Conservation (phyloP, 306 rosid species). For the Malus sieversii region DNA sequence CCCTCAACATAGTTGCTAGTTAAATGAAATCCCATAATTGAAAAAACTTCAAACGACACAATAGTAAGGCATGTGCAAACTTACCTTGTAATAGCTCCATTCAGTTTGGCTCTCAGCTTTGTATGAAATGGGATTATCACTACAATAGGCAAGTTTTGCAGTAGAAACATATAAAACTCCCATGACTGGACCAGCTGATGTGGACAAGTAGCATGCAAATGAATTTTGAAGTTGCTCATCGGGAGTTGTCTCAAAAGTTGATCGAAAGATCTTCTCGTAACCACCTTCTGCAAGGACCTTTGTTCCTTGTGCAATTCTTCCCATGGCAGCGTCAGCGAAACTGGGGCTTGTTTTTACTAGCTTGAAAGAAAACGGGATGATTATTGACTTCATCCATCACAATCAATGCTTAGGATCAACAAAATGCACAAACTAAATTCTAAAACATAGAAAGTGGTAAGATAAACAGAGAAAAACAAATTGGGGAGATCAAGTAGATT, state of each 20-base stretch:
- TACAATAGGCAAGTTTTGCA: conserved; percentile 75
- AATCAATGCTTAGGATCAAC: not conserved
- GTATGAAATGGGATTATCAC: conserved; percentile 86
- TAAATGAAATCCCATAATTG: not conserved
- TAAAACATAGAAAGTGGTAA: not conserved
- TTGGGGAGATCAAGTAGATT: not conserved
- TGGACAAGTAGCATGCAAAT: conserved; percentile 84
- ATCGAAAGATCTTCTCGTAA: conserved; percentile 64
- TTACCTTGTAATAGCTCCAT: conserved; percentile 98
- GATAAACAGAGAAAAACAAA: not conserved
- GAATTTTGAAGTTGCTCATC: conserved; percentile 77
- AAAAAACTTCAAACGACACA: not conserved
- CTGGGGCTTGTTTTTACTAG: conserved; percentile 91
- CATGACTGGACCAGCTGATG: conserved; percentile 83
- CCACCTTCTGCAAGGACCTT: conserved; percentile 96
- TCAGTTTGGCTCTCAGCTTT: conserved; percentile 39
- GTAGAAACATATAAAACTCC: conserved; percentile 65
- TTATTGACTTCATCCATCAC: conserved; percentile 5
- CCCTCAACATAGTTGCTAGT: not conserved
- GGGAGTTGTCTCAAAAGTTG: conserved; percentile 63
- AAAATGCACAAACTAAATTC: not conserved
- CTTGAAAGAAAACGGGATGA: conserved; percentile 6
- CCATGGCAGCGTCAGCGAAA: conserved; percentile 84
- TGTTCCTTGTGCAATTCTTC: conserved; percentile 96
- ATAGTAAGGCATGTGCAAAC: not conserved